Conservation (phyloP, 768 basidiomycete species). For the Suillus americanus region DNA sequence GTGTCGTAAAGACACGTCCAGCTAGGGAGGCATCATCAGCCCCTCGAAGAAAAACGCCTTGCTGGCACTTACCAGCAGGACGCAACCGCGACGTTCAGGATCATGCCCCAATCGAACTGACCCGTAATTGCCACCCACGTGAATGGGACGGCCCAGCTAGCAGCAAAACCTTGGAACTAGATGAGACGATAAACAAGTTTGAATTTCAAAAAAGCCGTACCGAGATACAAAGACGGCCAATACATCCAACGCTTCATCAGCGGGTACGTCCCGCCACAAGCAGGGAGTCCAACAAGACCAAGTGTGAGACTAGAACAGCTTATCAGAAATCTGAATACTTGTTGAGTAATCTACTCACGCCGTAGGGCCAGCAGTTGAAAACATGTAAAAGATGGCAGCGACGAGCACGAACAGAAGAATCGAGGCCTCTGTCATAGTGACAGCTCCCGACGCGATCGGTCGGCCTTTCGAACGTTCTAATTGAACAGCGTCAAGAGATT, state of each 20-base stretch:
- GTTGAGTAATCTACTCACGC: not conserved
- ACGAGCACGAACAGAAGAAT: conserved; percentile 37
- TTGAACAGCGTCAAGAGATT: not conserved
- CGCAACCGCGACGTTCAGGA: not conserved
- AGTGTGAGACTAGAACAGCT: conserved; percentile 11
- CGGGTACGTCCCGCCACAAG: conserved; percentile 24
- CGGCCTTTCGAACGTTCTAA: conserved; percentile 49
- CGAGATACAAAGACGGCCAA: conserved; percentile 32
- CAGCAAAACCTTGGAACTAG: not conserved
- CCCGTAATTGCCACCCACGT: not conserved
- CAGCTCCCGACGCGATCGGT: conserved; percentile 49
- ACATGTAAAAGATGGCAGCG: conserved; percentile 10
- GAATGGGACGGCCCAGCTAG: not conserved
- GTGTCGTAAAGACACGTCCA: conserved; percentile 40
- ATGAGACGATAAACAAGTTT: not conserved
- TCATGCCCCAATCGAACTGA: not conserved
- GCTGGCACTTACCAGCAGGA: not conserved
- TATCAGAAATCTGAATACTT: not conserved
- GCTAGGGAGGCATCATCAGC: not conserved
- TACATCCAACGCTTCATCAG: conserved; percentile 29
- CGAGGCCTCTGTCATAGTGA: conserved; percentile 42
- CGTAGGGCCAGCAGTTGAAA: conserved; percentile 11
- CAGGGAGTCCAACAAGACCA: conserved; percentile 21
- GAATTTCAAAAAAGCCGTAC: conserved; percentile 7
- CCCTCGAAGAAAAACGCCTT: not conserved